Evolutionary conservation across 1,284 basidiomycete genomes (phyloP), one percentile per base, ranked within the genome.

Genomic region (Anthracocystis panici-leucophaei): DNA sequence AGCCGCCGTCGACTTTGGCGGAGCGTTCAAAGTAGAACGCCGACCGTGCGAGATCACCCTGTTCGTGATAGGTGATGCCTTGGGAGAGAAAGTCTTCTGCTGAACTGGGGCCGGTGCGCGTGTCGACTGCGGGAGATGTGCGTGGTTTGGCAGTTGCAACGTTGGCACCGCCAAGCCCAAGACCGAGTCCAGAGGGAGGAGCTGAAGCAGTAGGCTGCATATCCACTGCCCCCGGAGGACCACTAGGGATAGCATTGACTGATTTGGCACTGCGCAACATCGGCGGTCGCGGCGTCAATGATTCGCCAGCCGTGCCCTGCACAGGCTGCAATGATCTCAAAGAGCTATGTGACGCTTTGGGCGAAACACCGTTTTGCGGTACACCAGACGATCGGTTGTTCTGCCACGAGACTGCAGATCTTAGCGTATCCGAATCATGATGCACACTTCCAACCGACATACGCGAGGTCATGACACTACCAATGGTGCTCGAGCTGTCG

Each of bases 11-110:
- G 59, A 90, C 86, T 57, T 88, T 92, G 12, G 94, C 93, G 42
- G 91, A 90, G 82, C 89, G 89, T 87, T 95, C 92, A 84, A 96
- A 95, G 84, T 88, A 93, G 49, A 86, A 85, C 0, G 92, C 93
- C 3, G 92, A 91, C 65, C 93, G 91, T 38, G 86, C 85, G 1
- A 95, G 87, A 46, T 91, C 88, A 80, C 93, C 92, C 25, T 89
- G 89, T 85, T 95, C 92, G 84, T 95, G 94, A 77, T 91, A 89
- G 68, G 89, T 87, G 78, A 95, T 95, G 3, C 93, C 93, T 44
- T 75, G 72, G 3, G 71, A 74, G 21, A 83, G 74, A 21, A 80
- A 78, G 42, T 77, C 75, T 58, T 83, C 81, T 12, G 81, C 81
- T 14, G 61, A 35, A 20, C 65, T 50, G 0, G 79, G 75, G 3